Base-by-base conservation (phyloP, 805 yeast genomes). In the Cyberlindnera nakhonratchasimensis region DNA sequence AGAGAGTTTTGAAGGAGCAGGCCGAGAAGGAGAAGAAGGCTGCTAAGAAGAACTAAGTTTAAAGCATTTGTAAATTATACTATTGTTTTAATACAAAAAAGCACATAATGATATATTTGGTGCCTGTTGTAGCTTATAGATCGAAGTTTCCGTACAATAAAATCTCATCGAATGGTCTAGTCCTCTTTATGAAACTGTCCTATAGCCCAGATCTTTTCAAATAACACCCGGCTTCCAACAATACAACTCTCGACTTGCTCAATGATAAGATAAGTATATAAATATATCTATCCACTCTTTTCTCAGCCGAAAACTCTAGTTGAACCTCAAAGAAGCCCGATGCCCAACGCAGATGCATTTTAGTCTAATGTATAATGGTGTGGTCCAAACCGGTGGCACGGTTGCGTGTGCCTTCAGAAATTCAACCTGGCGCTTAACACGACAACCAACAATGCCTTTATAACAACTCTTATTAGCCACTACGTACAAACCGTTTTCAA, bases 1-100 rank as follows among this genome's bases (percentile, higher is more conserved):
- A 93, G 90, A 89, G 95, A 79, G 96, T 93, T 66, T 84, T 93
- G 69, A 91, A 91, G 86, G 96, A 89, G 72, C 87, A 86, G 75
- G 84, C 89, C 67, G 89, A 81, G 64, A 85, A 87, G 77, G 91
- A 86, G 67, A 78, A 81, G 75, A 80, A 75, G 64, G 71, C 76
- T 54, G 75, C 64, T 53, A 55, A 54, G 50, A 50, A 52, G 44
- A 54, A 56, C 50, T 55, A 57, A 54, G 46, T 36, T 46, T 46
- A 44, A 43, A 37, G 39, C 39, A 39, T 25, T 39, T 46, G 43
- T 46, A 46, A 37, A 35, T 16, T 39, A 37, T 39, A 37, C 39
- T 35, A 42, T 34, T 42, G 50, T 45, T 47, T 52, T 50, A 49
- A 49, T 49, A 47, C 49, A 50, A 45, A 42, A 40, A 39, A 42